Base-by-base conservation (phyloP, 768 basidiomycete species). In the Lactarius sanguifluus region DNA sequence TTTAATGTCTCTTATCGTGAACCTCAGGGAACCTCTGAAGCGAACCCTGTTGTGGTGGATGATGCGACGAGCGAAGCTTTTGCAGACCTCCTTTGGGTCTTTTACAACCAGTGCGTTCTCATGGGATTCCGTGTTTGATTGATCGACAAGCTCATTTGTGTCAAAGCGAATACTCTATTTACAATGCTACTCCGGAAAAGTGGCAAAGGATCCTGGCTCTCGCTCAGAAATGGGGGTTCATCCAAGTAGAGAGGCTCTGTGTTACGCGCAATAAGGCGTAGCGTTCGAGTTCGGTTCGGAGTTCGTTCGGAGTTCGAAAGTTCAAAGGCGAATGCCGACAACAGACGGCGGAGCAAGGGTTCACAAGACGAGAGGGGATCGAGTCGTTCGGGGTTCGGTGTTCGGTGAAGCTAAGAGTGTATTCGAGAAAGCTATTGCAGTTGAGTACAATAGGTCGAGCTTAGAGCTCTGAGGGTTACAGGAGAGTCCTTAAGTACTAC, bases 141-240 rank as follows among this genome's bases (percentile, higher is more conserved):
- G 63, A 84, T 45, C 55, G 36, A 47, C 10, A 1, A 18, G 5
- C 55, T 47, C 20, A 43, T 59, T 2, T 20, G 2, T 18, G 1
- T 4, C 25, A 34, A 71, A 90, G 88, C 0, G 77, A 75, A 54
- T 88, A 86, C 68, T 85, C 86, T 0, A 73, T 84, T 0, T 87
- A 88, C 61, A 78, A 81, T 8, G 82, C 84, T 1, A 72, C 75
- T 0, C 73, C 81, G 0, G 76, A 79, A 0, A 81, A 83, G 2
- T 91, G 90, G 90, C 73, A 75, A 0, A 73, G 73, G 0, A 84
- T 91, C 45, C 75, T 91, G 0, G 71, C 70, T 0, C 82, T 90
- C 1, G 79, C 88, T 0, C 77, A 83, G 13, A 71, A 75, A 8
- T 91, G 88, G 88, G 32, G 62, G 0, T 90, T 90, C 69, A 69